These are phyloP conservation scores for Exophiala aquamarina DNA, from an alignment of 2,329 filamentous ascomycete species.

Conservation along the genomic window DNA sequence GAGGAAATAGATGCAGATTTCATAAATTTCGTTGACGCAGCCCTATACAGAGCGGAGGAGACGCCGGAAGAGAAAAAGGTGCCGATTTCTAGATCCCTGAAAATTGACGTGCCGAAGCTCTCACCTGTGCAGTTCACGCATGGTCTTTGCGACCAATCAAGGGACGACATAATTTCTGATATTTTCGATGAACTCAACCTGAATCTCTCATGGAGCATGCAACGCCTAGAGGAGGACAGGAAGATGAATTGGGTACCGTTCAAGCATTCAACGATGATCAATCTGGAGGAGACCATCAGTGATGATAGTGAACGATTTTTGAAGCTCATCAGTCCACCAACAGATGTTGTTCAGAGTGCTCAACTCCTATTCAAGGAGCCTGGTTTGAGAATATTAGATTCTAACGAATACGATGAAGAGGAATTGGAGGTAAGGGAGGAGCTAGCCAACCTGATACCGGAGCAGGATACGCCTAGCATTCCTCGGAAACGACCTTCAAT, in stretches of 20 bases:
- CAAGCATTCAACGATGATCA: not conserved
- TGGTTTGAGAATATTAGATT: conserved; percentile 21
- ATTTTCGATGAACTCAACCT: not conserved
- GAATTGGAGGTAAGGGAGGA: conserved; percentile 14
- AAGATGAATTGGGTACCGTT: conserved; percentile 10
- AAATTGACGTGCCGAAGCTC: too few species aligned
- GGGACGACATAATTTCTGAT: too few species aligned
- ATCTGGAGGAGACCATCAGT: conserved; percentile 6
- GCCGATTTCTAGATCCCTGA: too few species aligned
- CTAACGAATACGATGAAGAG: conserved; percentile 13
- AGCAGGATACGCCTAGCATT: not conserved
- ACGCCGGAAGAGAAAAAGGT: too few species aligned
- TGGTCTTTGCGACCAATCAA: too few species aligned
- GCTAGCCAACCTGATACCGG: not conserved
- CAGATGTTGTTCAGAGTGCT: conserved; percentile 17
- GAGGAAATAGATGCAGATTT: not conserved
- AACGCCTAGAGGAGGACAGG: not conserved
- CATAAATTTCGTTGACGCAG: not conserved
- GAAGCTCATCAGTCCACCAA: not conserved
- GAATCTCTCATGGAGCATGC: not conserved
- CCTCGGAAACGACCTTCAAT: conserved; percentile 10
- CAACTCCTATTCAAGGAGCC: conserved; percentile 26
- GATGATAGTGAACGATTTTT: conserved; percentile 2
- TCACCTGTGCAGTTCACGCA: too few species aligned
- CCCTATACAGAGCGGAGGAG: too few species aligned